Evolutionary conservation across 208 protist species (phyloP).

Genomic region (Crithidia fasciculata): DNA sequence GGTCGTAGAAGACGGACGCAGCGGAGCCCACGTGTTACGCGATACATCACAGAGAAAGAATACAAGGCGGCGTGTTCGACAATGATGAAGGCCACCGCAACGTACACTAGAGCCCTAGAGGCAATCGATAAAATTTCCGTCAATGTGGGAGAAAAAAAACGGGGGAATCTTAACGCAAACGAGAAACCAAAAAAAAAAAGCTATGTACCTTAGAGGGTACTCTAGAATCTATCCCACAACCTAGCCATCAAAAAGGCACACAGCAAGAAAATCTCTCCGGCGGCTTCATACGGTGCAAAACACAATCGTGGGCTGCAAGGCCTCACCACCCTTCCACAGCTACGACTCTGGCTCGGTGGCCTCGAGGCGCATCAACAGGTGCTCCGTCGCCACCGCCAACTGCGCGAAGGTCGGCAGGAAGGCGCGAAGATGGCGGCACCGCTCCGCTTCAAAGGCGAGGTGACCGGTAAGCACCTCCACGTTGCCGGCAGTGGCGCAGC

Average conservation of each 20-base stretch:
- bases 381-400: slow-evolving; percentile 76
- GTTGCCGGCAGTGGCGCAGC: slow-evolving; percentile 64
- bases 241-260: too few relatives aligned
- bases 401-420: slow-evolving; percentile 87
- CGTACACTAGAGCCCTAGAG: too few relatives aligned
- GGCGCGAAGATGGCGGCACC: slow-evolving; percentile 49
- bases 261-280: too few relatives aligned
- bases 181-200: background rate
- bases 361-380: slow-evolving; percentile 49
- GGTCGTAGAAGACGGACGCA: too few relatives aligned
- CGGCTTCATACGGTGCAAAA: background rate
- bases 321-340: background rate
- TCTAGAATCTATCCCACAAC: too few relatives aligned
- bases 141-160: too few relatives aligned
- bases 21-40: too few relatives aligned
- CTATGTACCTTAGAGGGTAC: too few relatives aligned
- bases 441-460: slow-evolving; percentile 73
- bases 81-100: too few relatives aligned
- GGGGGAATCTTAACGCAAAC: background rate
- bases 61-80: too few relatives aligned
- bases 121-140: too few relatives aligned
- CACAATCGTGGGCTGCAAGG: background rate
- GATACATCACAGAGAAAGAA: too few relatives aligned
- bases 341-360: slow-evolving; percentile 15
- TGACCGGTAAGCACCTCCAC: slow-evolving; percentile 42